Percentiles rank a stretch among this genome's conserved stretches.
phyloP scores from a whole-genome alignment of 495 filamentous ascomycete genomes.

The Aspergillus diversus region DNA sequence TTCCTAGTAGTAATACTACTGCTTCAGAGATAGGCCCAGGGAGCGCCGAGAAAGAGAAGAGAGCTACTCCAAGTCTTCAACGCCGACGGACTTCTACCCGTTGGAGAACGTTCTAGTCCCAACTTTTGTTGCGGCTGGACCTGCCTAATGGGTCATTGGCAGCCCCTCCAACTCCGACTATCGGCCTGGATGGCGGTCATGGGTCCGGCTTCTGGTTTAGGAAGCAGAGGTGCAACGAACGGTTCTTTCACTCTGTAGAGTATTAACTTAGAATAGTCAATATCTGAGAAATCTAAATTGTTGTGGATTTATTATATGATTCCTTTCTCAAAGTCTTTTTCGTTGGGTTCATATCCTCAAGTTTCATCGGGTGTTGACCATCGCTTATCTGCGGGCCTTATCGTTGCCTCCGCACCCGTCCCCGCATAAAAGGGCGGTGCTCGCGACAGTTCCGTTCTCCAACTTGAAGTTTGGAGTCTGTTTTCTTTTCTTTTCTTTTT shows the following conservation, averaged over 20 bases:
- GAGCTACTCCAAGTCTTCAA: not conserved
- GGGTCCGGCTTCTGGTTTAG: not conserved
- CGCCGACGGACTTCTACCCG: conserved; percentile 11
- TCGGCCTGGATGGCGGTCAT: conserved; percentile 14
- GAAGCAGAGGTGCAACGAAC: not conserved
- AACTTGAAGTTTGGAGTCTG: not conserved
- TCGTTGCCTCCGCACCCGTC: conserved; percentile 33
- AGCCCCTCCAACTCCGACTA: not conserved
- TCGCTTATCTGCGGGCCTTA: conserved; percentile 35
- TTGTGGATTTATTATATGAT: too few species aligned
- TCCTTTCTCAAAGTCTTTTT: too few species aligned
- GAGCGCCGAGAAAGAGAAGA: too few species aligned
- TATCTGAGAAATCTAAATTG: too few species aligned
- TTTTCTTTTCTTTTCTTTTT: conserved; percentile 5
- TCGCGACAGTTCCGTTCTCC: conserved; percentile 6
- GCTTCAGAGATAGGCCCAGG: not conserved
- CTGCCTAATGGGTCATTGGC: conserved; percentile 22
- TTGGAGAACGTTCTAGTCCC: not conserved
- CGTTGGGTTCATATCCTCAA: too few species aligned
- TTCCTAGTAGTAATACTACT: not conserved
- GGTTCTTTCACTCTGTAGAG: not conserved
- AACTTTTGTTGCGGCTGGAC: conserved; percentile 22
- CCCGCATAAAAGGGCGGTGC: conserved; percentile 32
- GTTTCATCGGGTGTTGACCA: not conserved
- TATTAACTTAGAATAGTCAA: too few species aligned